phyloP scores from a whole-genome alignment of 768 basidiomycete species.

The Dictyophora rubrovolvata region DNA sequence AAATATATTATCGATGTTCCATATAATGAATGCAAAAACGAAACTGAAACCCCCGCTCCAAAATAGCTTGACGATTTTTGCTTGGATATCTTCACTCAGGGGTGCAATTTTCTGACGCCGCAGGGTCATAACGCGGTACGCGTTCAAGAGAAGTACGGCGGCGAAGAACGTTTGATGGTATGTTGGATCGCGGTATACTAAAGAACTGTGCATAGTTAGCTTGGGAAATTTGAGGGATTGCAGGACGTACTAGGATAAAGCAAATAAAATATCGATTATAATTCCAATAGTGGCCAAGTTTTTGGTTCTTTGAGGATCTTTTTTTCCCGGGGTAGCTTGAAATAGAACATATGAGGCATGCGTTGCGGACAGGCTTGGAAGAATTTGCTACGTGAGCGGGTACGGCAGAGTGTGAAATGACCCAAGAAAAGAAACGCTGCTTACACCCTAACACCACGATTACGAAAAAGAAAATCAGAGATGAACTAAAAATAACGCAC shows the following conservation, averaged over 20 bases:
- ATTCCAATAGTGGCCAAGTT: conserved; percentile 28
- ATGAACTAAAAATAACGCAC: conserved; percentile 19
- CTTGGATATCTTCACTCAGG: conserved; percentile 35
- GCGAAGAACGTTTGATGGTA: conserved; percentile 76
- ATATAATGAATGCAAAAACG: conserved; percentile 55
- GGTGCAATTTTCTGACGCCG: conserved; percentile 24
- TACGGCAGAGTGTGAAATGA: background rate
- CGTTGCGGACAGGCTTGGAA: conserved; percentile 47
- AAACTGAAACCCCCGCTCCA: conserved; percentile 46
- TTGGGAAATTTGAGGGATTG: background rate
- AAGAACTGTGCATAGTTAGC: conserved; percentile 30
- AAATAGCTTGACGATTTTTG: conserved; percentile 35
- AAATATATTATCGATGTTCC: conserved; percentile 77
- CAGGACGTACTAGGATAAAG: conserved; percentile 59
- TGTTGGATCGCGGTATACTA: conserved; percentile 59
- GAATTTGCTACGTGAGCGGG: background rate
- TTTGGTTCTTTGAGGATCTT: conserved; percentile 16
- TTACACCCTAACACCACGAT: conserved; percentile 3
- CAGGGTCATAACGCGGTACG: conserved; percentile 43
- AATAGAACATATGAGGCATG: conserved; percentile 52
- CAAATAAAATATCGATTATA: conserved; percentile 50
- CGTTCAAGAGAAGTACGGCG: conserved; percentile 37
- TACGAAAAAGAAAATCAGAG: background rate
- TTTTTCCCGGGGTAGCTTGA: conserved; percentile 41
- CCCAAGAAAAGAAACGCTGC: background rate